Evolutionary conservation across 1,139 yeast species (phyloP), one percentile per base, ranked within the genome.

Genomic region (Magnusiomyces tetraspermus): DNA sequence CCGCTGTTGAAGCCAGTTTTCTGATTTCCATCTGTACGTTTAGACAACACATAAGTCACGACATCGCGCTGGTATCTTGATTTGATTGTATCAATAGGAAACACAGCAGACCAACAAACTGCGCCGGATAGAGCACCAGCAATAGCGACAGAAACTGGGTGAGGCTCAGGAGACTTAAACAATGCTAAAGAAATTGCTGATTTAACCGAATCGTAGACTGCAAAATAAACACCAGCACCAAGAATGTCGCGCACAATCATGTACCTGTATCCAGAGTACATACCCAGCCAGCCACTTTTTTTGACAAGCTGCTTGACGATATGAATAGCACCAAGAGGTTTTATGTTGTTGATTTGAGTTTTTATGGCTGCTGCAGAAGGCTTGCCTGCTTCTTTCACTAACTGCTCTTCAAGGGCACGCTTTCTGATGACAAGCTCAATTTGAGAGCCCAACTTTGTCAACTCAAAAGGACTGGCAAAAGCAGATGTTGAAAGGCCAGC

Each of bases 101-200:
- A 87, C 1, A 86, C 81, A 1, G 80, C 65, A 1, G 79, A 67
- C 94, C 95, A 86, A 50, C 88, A 76, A 19, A 82, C 67, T 13
- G 82, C 77, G 1, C 96, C 96, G 1, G 94, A 80, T 38, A 82
- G 59, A 0, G 89, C 95, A n/a, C 95, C 96, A 0, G 94, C 86
- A 2, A 83, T 52, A 3, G 83, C 77, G 28, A 78, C 71, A 1
- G 76, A 65, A 0, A 69, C 43, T 1, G 78, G 68, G 50, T 63
- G 69, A 1, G 71, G 67, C 26, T 65, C 61, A 4, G 68, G 69
- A 19, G 67, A 57, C 19, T 59, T 51, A 10, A 67, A 63, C 1
- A 69, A 67, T 13, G 58, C 47, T 2, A 69, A 53, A 2, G 63
- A 58, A 2, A 59, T 58, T 38, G 51, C 65, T 52, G 54, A 58